phyloP scores from a whole-genome alignment of 768 basidiomycete species.

The Tylopilus sp. region DNA sequence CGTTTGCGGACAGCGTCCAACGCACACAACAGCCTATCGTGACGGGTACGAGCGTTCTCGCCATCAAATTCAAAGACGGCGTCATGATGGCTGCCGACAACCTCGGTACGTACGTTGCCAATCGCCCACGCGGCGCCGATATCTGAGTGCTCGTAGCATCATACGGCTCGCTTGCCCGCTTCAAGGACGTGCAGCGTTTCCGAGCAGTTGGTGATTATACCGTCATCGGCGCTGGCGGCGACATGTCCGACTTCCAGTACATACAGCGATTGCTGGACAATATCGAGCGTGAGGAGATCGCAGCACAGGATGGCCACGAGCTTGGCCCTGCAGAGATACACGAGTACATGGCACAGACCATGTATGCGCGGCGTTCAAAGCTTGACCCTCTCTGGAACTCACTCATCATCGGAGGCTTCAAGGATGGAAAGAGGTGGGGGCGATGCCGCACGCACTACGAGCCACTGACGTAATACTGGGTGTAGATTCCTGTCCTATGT shows the following conservation, averaged over 20 bases:
- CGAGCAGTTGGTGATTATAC: slow-evolving; percentile 81
- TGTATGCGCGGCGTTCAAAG: slow-evolving; percentile 87
- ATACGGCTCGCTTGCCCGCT: slow-evolving; percentile 94
- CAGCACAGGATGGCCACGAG: slow-evolving; percentile 76
- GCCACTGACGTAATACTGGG: not conserved
- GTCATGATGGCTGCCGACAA: slow-evolving; percentile 99
- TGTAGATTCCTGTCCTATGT: slow-evolving; percentile 89
- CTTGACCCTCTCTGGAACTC: slow-evolving; percentile 96
- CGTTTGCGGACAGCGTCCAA: slow-evolving; percentile 64
- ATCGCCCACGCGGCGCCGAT: not conserved
- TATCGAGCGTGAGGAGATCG: slow-evolving; percentile 73
- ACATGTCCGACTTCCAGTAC: slow-evolving; percentile 98
- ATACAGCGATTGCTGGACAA: slow-evolving; percentile 79
- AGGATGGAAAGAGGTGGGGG: slow-evolving; percentile 75
- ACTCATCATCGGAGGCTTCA: slow-evolving; percentile 86
- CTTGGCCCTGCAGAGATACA: slow-evolving; percentile 90
- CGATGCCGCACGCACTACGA: not conserved
- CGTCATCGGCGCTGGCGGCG: slow-evolving; percentile 88
- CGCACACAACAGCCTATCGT: slow-evolving; percentile 93
- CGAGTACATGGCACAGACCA: slow-evolving; percentile 84
- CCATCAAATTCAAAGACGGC: slow-evolving; percentile 92
- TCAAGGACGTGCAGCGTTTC: slow-evolving; percentile 91
- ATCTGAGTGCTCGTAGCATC: slow-evolving; percentile 56
- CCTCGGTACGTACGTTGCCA: slow-evolving; percentile 57
- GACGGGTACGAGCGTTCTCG: slow-evolving; percentile 95